Percentiles rank a stretch among this genome's conserved stretches.
phyloP scores from a whole-genome alignment of 2,329 filamentous ascomycete genomes.

The Trichoderma gracile region DNA sequence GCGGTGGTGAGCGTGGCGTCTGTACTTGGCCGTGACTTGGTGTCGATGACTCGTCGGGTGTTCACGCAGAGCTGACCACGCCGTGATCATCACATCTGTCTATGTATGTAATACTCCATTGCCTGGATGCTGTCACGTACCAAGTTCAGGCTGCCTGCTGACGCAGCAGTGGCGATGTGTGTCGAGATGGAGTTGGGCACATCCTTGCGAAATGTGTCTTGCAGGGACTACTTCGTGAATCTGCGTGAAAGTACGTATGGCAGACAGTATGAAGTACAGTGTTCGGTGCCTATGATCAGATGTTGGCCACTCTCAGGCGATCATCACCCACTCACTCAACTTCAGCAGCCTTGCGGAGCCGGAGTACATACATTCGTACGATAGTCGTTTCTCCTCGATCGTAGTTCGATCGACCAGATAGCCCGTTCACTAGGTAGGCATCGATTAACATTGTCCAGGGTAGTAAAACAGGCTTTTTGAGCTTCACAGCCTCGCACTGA shows the following conservation, averaged over 20 bases:
- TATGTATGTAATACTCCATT: too few species aligned
- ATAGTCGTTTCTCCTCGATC: not conserved
- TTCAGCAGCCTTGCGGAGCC: not conserved
- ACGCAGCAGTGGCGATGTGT: slow-evolving; percentile 10
- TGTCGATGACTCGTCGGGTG: slow-evolving; percentile 5
- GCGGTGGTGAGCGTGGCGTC: slow-evolving; percentile 12
- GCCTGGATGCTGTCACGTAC: not conserved
- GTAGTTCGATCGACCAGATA: slow-evolving; percentile 7
- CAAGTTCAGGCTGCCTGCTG: not conserved
- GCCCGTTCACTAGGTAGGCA: slow-evolving; percentile 4
- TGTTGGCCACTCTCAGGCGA: not conserved
- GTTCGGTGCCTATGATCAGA: not conserved
- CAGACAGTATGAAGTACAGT: not conserved
- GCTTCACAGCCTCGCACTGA: not conserved
- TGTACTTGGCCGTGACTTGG: not conserved
- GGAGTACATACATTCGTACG: too few species aligned
- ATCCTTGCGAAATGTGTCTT: not conserved
- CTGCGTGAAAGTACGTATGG: not conserved
- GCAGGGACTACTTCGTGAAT: not conserved
- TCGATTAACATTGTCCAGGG: slow-evolving; percentile 10
- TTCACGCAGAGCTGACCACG: slow-evolving; percentile 9
- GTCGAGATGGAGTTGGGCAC: not conserved
- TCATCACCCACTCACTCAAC: not conserved
- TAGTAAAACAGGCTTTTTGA: not conserved
- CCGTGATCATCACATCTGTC: not conserved